Conservation (phyloP, 139 green algal genomes). For the Coelastrella sp. region DNA sequence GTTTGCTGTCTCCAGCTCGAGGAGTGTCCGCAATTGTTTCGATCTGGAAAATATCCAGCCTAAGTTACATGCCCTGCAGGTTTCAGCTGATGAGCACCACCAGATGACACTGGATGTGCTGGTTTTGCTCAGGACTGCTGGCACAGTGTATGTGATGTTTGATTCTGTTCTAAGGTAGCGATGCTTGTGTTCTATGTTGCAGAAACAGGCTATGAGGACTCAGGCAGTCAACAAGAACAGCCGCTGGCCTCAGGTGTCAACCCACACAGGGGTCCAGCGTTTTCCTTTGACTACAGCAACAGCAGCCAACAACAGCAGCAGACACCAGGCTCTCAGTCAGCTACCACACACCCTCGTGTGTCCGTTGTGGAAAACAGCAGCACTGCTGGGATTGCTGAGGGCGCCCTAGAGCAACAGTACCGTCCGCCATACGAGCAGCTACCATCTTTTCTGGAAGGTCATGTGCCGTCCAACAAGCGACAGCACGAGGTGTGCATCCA, state of each 20-base stretch:
- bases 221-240: background rate
- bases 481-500: constrained; percentile 46
- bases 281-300: constrained; percentile 54
- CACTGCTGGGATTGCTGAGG: too few species aligned
- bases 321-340: constrained; percentile 1
- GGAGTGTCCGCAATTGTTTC: too few species aligned
- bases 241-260: background rate
- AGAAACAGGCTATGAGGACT: background rate
- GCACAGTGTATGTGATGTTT: too few species aligned
- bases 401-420: background rate
- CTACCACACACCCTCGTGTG: background rate
- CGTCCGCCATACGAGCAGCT: constrained; percentile 34
- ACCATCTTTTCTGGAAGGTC: constrained; percentile 13
- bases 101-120: too few species aligned
- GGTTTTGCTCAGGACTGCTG: too few species aligned
- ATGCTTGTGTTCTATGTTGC: background rate
- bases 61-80: too few species aligned
- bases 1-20: too few species aligned
- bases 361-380: background rate
- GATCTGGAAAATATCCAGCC: too few species aligned
- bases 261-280: constrained; percentile 19
- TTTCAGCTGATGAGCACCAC: too few species aligned
- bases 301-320: constrained; percentile 1
- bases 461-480: constrained; percentile 34
- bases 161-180: too few species aligned